Conservation (phyloP, 202 grass and related monocot species). For the Brachypodium distachyon region DNA sequence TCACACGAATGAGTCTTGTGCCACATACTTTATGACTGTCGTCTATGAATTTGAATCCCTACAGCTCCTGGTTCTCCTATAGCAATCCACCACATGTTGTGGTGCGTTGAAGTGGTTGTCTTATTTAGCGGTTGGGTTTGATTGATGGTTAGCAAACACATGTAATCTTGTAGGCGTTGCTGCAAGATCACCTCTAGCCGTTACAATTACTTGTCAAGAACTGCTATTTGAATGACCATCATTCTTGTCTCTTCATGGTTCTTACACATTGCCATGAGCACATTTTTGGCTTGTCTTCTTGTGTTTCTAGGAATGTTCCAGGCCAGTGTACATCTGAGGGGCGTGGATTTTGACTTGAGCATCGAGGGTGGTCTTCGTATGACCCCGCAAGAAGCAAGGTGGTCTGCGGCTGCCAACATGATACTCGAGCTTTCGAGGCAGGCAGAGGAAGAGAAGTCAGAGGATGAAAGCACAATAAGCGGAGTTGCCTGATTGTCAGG, state of each 20-base stretch:
- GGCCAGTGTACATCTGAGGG: slow-evolving; percentile 29
- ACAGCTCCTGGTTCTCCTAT: background rate
- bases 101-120: background rate
- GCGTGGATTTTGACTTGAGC: slow-evolving; percentile 35
- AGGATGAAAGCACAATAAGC: too few relatives aligned
- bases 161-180: background rate
- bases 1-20: background rate
- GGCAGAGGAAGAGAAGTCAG: background rate
- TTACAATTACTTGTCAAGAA: background rate
- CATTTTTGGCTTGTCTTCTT: background rate
- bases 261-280: background rate
- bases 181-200: background rate
- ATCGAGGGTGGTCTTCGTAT: slow-evolving; percentile 7
- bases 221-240: background rate
- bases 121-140: background rate
- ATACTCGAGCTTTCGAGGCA: slow-evolving; percentile 34
- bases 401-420: slow-evolving; percentile 46
- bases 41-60: background rate
- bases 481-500: background rate
- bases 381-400: slow-evolving; percentile 45
- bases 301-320: slow-evolving; percentile 33
- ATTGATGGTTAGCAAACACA: background rate
- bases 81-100: too few relatives aligned
- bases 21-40: background rate
- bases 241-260: background rate